Base-by-base conservation (phyloP, 345 rosid genomes). In the Gossypium ekmanianum region DNA sequence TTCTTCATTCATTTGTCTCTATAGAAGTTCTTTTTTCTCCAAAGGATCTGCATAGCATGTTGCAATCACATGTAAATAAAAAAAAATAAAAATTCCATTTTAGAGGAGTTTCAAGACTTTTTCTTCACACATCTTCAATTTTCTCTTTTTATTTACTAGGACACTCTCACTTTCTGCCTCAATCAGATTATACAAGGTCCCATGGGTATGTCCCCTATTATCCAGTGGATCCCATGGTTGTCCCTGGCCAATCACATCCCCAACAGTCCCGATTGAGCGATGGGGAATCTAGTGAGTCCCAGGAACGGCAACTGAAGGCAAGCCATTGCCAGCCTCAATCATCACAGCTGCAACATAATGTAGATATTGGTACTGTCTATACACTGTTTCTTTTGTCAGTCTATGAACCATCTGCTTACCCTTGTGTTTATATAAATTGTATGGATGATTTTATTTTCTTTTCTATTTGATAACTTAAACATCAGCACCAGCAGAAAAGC, bases 341-440 rank as follows among this genome's bases (percentile, higher is more conserved):
- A 7, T 67, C 79, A 18, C 47, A 50, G 73, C 27, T 68, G 26
- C 73, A 41, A 27, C 51, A 67, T 68, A 72, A 55, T 72, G 64
- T 44, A 8, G 76, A 74, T 74, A 51, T 73, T 62, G 77, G 79
- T 47, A 68, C n/a, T 29, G 65, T 69, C 56, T 78, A 73, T 68
- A 50, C 55, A 7, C 77, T 70, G 29, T 62, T 26, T 63, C 74
- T 12, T 34, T 59, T 29, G 55, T 27, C 41, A 45, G 20, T 68
- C 12, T 62, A 41, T 24, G 64, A 75, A 54, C 65, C 24, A 43
- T 75, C 22, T 9, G 27, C 66, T 52, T 41, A 55, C 17, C 6
- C 39, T 39, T 66, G n/a, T 22, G 22, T 12, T 74, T 62, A 27
- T 62, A 5, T 74, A 44, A 4, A 20, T 43, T 58, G 17, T 72